Percentiles rank a stretch among this genome's conserved stretches.
These are phyloP conservation scores for Tetracladium maxilliforme DNA, from an alignment of 2,329 filamentous ascomycete species.

Conservation along the genomic window DNA sequence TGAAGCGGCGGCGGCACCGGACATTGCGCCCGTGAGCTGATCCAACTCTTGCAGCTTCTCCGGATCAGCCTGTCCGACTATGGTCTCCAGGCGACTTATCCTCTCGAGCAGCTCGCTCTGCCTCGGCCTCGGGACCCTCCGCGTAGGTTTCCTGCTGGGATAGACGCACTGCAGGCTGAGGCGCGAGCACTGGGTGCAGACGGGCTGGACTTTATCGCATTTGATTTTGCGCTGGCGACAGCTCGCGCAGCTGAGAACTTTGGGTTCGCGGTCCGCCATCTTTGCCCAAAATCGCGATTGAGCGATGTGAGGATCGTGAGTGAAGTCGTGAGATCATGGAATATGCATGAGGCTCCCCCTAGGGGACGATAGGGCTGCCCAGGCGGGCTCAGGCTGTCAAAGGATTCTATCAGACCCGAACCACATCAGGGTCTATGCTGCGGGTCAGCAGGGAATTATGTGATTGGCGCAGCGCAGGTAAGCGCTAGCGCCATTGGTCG, in stretches of 20 bases:
- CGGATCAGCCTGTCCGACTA: not conserved
- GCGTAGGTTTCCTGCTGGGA: not conserved
- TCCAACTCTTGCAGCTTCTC: not conserved
- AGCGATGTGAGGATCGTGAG: no score
- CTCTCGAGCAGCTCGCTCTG: slow-evolving; percentile 10
- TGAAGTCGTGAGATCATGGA: no score
- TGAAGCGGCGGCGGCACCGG: not conserved
- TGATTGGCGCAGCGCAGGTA: no score
- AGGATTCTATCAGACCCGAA: no score
- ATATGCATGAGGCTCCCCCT: no score
- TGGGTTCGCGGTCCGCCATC: no score
- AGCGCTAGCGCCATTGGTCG: no score
- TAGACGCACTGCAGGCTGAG: not conserved
- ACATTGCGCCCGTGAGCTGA: not conserved
- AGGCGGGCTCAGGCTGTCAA: no score
- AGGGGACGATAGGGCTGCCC: no score
- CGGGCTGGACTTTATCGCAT: not conserved
- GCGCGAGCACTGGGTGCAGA: not conserved
- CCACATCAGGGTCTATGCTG: no score
- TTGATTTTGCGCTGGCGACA: slow-evolving; percentile 1
- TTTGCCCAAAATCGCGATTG: no score
- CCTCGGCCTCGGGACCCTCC: not conserved
- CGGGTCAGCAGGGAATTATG: no score
- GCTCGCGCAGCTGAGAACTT: not conserved
- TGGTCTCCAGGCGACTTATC: slow-evolving; percentile 26